Evolutionary conservation across 768 basidiomycete species (phyloP).

Genomic region (Amanita pallidorosea): DNA sequence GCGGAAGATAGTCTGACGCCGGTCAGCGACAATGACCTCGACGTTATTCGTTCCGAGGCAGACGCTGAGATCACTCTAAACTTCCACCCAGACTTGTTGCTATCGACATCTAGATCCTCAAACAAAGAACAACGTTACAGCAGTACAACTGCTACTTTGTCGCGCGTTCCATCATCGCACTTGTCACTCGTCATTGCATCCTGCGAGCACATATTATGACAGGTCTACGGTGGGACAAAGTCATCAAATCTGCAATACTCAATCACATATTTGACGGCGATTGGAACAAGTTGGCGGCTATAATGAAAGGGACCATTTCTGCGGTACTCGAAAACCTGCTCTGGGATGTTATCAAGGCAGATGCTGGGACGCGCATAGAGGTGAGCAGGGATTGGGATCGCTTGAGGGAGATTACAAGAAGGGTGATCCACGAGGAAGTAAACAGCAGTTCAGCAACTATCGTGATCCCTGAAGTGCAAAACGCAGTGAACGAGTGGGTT

Average conservation of each 20-base stretch:
- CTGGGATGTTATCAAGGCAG: background rate
- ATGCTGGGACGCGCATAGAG: background rate
- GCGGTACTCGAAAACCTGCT: background rate
- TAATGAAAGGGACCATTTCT: background rate
- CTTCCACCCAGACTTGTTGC: background rate
- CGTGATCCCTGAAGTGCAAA: background rate
- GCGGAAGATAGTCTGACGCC: background rate
- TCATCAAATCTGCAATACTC: background rate
- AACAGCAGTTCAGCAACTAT: background rate
- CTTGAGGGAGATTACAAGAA: background rate
- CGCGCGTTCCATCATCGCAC: background rate
- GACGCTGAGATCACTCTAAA: background rate
- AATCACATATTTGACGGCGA: background rate
- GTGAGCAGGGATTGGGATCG: background rate
- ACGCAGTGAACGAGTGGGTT: background rate
- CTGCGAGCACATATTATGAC: background rate
- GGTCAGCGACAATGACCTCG: background rate
- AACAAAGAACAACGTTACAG: no score
- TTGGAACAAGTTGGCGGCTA: background rate
- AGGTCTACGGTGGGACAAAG: background rate
- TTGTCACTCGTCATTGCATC: background rate
- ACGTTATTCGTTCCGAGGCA: background rate
- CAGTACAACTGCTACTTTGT: constrained; percentile 2
- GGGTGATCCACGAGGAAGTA: background rate
- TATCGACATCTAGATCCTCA: no score